Base-by-base conservation (phyloP, 305 asterid species). In the Fraxinus xanthoxyloides region DNA sequence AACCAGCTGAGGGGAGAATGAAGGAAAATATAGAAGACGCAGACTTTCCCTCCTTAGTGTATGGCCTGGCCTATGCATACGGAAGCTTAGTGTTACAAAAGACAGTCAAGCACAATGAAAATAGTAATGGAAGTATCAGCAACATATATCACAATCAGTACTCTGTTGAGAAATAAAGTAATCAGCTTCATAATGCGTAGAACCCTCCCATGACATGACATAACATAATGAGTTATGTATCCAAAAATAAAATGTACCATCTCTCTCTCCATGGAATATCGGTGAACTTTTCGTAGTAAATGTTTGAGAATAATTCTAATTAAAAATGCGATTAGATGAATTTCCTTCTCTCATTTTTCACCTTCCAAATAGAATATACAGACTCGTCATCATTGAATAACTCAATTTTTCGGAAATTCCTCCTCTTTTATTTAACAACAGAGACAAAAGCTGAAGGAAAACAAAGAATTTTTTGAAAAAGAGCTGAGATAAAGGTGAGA, bases 31-130 rank as follows among this genome's bases (percentile, higher is more conserved):
- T 72, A n/a, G 97, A 91, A 80, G 95, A 75, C 21, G 78, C 35
- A 30, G 96, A 90, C 81, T 88, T 94, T 73, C 87, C 96, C 79
- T 92, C 92, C 87, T 91, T 89, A 54, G 87, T 84, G 82, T 80
- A 72, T 36, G 86, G 82, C 70, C 91, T 88, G 86, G 87, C 95
- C 99, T 96, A 91, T 87, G 90, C 87, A 85, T n/a, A 77, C 31
- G 81, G 59, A 88, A 85, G 79, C 54, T 28, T 63, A 82, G 86
- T 82, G 87, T 91, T 81, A 90, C 80, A 76, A 77, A 78, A 77
- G 59, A 81, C 74, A 56, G 51, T 70, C 69, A 7, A 46, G 34
- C 65, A 84, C 43, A 76, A 32, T 21, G 40, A 65, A 3, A 32
- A 23, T 38, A 78, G 24, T 36, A 26, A 65, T 24, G 72, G 72